These are phyloP conservation scores for Filosporella fistucella DNA, from an alignment of 495 filamentous ascomycete species.

Conservation along the genomic window DNA sequence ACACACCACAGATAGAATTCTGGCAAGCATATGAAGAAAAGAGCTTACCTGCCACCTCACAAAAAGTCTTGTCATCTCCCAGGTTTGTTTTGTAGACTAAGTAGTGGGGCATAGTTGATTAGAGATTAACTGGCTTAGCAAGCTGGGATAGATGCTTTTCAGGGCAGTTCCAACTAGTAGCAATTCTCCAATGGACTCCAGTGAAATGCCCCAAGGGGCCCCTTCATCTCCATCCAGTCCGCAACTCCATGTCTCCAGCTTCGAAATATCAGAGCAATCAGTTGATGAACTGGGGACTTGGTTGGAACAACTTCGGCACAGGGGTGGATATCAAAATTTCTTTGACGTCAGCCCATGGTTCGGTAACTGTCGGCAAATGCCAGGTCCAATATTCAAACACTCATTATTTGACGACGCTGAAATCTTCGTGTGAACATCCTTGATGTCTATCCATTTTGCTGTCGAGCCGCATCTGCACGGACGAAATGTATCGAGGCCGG, in stretches of 20 bases:
- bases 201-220: not conserved
- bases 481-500: not conserved
- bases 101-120: too few species aligned
- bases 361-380: conserved; percentile 8
- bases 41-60: too few species aligned
- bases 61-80: too few species aligned
- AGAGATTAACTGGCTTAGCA: too few species aligned
- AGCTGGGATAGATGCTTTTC: too few species aligned
- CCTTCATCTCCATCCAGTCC: not conserved
- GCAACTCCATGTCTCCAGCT: not conserved
- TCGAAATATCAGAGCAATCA: not conserved
- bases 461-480: not conserved
- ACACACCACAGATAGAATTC: too few species aligned
- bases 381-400: not conserved
- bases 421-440: conserved; percentile 5
- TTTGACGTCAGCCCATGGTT: conserved; percentile 11
- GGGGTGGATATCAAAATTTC: not conserved
- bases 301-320: conserved; percentile 1
- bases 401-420: not conserved
- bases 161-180: too few species aligned
- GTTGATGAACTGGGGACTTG: not conserved
- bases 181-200: not conserved
- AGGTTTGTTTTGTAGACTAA: too few species aligned
- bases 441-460: not conserved
- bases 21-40: too few species aligned